Conservation (phyloP, 2,329 filamentous ascomycete genomes). For the Mariannaea elegans region DNA sequence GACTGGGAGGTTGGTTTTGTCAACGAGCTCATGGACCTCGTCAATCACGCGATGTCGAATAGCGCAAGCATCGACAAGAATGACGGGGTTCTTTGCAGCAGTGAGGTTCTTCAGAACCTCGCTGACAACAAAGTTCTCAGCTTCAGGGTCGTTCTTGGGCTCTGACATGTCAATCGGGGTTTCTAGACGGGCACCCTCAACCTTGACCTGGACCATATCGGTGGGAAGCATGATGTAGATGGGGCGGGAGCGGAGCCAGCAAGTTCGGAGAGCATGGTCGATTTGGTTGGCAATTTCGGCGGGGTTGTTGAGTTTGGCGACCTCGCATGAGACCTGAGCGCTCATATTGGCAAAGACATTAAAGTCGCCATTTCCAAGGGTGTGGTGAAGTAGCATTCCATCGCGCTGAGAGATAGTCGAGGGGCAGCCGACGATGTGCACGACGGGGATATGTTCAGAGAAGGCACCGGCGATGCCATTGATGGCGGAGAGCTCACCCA, state of each 20-base stretch:
- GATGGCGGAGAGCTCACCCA: constrained; percentile 77
- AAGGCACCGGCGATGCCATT: constrained; percentile 79
- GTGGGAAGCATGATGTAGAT: constrained; percentile 87
- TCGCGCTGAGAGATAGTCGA: constrained; percentile 58
- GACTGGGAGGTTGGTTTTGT: constrained; percentile 78
- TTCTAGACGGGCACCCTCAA: constrained; percentile 78
- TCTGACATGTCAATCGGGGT: constrained; percentile 73
- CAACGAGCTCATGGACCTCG: constrained; percentile 77
- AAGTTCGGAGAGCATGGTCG: constrained; percentile 79
- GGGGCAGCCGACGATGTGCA: constrained; percentile 71
- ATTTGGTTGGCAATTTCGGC: constrained; percentile 77
- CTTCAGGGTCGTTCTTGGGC: constrained; percentile 72
- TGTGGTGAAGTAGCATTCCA: constrained; percentile 69
- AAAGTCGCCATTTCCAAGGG: constrained; percentile 81
- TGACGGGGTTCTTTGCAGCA: constrained; percentile 76
- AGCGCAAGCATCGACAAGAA: constrained; percentile 85
- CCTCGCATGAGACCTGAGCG: constrained; percentile 73
- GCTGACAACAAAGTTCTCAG: constrained; percentile 84
- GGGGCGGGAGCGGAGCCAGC: constrained; percentile 77
- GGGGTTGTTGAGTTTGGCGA: constrained; percentile 75
- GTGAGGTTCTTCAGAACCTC: constrained; percentile 78
- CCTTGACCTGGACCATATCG: constrained; percentile 79
- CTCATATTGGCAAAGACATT: constrained; percentile 85
- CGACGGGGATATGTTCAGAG: constrained; percentile 75
- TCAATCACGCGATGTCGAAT: constrained; percentile 77